Evolutionary conservation across 1,284 basidiomycete species (phyloP), one percentile per base, ranked within the genome.

Genomic region (Gomphus sp.): DNA sequence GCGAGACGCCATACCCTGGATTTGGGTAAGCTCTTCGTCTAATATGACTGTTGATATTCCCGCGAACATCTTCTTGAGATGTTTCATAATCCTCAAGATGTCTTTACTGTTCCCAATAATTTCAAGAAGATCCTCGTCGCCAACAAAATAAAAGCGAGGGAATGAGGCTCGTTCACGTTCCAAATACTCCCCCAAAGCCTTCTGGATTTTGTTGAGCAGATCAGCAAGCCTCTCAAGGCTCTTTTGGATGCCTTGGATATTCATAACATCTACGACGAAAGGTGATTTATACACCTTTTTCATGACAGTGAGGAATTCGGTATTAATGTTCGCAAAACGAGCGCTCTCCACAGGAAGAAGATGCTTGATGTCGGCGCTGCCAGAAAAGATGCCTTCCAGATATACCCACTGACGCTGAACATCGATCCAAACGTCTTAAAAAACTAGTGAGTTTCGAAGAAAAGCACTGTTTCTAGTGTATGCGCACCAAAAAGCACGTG

Each of bases 341-440:
- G 93, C 87, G 67, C 87, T 95, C 74, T 99, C 98, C 61, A 98
- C 91, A 0, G 98, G 98, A 7, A 99, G 84, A 18, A 99, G 85
- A 72, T 99, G 97, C 73, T 93, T 98, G 82, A 96, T 98, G 69
- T 98, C 95, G 28, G 93, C 94, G 66, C 93, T 98, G 47, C 95
- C 94, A n/a, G 93, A 93, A 74, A 99, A 99, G 68, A 99, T 98
- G 56, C 97, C 97, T 69, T 99, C 96, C 56, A 99, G 80, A 69
- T 99, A 99, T 0, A 99, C 97, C 97, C 97, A 99, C 76, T 99
- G 97, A 4, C 97, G 85, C 68, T 99, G 98, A 14, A 99, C 97
- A 65, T 99, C 97, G 66, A 98, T 97, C 97, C 97, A 99, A 43
- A 98, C 89, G 71, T 99, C 91, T 91, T 64, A 8, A 33, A 28